phyloP scores from a whole-genome alignment of 2,329 filamentous ascomycete species.

The Claviceps purpurea region DNA sequence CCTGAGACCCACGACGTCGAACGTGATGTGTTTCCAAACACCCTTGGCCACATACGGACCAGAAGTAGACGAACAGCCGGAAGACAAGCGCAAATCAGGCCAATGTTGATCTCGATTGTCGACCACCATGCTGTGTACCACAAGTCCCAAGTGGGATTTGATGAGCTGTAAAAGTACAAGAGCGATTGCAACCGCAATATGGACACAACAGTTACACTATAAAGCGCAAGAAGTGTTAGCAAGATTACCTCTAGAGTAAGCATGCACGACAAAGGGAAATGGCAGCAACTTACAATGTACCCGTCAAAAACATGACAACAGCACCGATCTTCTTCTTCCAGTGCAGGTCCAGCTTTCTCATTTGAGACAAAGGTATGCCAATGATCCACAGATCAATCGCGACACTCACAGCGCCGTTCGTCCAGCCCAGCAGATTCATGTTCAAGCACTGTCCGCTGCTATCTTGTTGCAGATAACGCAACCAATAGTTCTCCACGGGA shows the following conservation, averaged over 20 bases:
- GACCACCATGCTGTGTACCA: conserved; percentile 6
- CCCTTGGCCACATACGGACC: background rate
- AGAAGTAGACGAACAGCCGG: background rate
- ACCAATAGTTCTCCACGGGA: conserved; percentile 3
- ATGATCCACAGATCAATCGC: conserved; percentile 6
- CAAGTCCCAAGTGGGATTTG: conserved; percentile 5
- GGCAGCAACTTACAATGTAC: conserved; percentile 1
- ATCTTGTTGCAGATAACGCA: background rate
- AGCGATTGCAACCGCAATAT: conserved; percentile 6
- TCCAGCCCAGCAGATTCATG: conserved; percentile 3
- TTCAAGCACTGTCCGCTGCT: conserved; percentile 3
- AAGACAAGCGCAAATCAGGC: conserved; percentile 6
- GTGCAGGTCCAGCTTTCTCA: conserved; percentile 3
- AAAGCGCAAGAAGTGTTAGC: background rate
- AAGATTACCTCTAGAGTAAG: background rate
- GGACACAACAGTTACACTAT: conserved; percentile 6
- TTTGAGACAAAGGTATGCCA: conserved; percentile 4
- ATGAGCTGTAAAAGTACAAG: conserved; percentile 1
- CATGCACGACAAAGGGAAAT: background rate
- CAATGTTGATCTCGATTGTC: conserved; percentile 6
- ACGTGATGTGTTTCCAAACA: conserved; percentile 2
- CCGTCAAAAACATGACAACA: conserved; percentile 5
- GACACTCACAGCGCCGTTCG: conserved; percentile 3
- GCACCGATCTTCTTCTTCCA: conserved; percentile 6
- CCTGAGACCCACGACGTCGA: background rate